Conservation (phyloP, 1,139 yeast genomes). For the Zygoascus sp. region DNA sequence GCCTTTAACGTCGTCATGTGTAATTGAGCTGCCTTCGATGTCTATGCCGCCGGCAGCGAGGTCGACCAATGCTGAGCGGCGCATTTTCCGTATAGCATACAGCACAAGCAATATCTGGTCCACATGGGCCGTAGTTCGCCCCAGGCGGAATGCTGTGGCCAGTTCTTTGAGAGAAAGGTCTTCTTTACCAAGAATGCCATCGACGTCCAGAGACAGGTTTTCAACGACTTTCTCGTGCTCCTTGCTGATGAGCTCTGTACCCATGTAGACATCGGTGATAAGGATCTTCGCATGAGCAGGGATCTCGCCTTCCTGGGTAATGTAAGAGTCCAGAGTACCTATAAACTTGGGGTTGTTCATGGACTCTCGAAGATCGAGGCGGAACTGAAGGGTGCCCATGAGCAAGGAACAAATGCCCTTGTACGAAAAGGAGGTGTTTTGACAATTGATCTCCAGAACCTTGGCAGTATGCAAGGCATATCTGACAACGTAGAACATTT, state of each 20-base stretch:
- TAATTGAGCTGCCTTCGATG: background rate
- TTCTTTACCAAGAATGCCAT: slow-evolving; percentile 33
- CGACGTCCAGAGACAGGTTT: slow-evolving; percentile 28
- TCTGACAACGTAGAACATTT: slow-evolving; percentile 25
- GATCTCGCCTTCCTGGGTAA: slow-evolving; percentile 29
- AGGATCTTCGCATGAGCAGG: slow-evolving; percentile 28
- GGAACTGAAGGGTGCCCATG: slow-evolving; percentile 28
- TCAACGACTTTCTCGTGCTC: slow-evolving; percentile 34
- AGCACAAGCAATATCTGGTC: slow-evolving; percentile 22
- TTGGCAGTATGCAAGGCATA: slow-evolving; percentile 27
- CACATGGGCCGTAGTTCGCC: slow-evolving; percentile 24
- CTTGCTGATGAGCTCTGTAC: slow-evolving; percentile 27
- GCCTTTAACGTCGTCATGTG: background rate
- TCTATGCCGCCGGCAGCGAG: slow-evolving; percentile 1
- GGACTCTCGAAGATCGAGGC: slow-evolving; percentile 29
- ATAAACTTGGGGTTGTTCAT: slow-evolving; percentile 26
- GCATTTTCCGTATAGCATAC: slow-evolving; percentile 14
- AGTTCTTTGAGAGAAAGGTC: slow-evolving; percentile 34
- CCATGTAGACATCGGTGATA: slow-evolving; percentile 30
- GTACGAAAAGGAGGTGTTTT: slow-evolving; percentile 27
- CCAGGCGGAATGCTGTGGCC: slow-evolving; percentile 32
- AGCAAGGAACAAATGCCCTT: slow-evolving; percentile 28
- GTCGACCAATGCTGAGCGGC: slow-evolving; percentile 13
- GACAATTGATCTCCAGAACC: slow-evolving; percentile 29
- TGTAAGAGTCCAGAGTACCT: slow-evolving; percentile 35